Evolutionary conservation across 257 asterid species (phyloP).

Genomic region (Gentiana straminea): DNA sequence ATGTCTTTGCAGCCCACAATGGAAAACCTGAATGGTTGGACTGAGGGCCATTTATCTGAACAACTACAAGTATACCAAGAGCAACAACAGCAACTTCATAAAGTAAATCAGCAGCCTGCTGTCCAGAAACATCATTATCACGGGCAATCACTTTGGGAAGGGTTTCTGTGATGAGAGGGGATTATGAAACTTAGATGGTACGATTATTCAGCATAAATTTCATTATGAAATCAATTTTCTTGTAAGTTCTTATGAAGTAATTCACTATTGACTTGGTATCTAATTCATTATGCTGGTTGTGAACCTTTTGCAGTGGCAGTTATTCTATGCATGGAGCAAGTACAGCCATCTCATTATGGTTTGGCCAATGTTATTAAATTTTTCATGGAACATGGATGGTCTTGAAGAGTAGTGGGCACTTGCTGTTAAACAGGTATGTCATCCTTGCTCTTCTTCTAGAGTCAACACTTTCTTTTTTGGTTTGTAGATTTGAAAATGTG

Average conservation of each 20-base stretch:
- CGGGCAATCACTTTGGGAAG: slow-evolving; percentile 60
- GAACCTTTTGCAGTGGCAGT: slow-evolving; percentile 32
- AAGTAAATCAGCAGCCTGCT: slow-evolving; percentile 43
- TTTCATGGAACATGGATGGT: slow-evolving; percentile 74
- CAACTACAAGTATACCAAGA: slow-evolving; percentile 43
- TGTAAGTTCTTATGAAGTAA: not conserved
- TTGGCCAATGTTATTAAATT: slow-evolving; percentile 60
- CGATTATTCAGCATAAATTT: slow-evolving; percentile 11
- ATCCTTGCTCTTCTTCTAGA: slow-evolving; percentile 7
- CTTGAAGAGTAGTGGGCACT: slow-evolving; percentile 75
- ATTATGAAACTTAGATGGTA: slow-evolving; percentile 35
- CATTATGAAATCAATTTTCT: not conserved
- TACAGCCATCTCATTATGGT: slow-evolving; percentile 51
- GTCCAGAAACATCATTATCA: slow-evolving; percentile 56
- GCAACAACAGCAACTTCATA: slow-evolving; percentile 53
- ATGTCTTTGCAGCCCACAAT: slow-evolving; percentile 30
- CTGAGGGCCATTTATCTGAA: slow-evolving; percentile 38
- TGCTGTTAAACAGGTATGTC: slow-evolving; percentile 51
- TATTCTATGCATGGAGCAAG: slow-evolving; percentile 38
- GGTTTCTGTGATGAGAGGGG: slow-evolving; percentile 66
- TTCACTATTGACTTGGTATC: not conserved
- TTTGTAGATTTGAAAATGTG: not conserved
- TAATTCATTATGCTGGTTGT: slow-evolving; percentile 27
- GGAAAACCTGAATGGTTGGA: slow-evolving; percentile 51
- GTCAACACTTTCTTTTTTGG: slow-evolving; percentile 1